A percentile compares a stretch with the other conserved stretches of the same genome.
phyloP scores from a whole-genome alignment of 83 land plant genomes.

The Diphasiastrum complanatum region DNA sequence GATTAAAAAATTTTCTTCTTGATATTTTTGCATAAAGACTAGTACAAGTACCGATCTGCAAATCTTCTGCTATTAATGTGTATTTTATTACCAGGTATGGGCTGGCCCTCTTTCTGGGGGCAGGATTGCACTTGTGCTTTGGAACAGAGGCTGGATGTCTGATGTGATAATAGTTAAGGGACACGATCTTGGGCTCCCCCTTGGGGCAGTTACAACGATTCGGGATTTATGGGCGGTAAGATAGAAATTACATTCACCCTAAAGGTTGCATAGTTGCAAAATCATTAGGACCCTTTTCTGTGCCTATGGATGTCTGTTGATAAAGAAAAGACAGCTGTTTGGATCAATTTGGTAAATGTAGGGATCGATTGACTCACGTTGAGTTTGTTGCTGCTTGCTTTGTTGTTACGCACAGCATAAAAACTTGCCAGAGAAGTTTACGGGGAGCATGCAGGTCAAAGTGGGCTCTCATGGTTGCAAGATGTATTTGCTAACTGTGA shows the following conservation, averaged over 20 bases:
- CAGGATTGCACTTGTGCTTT: conserved; percentile 21
- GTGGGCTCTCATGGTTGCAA: conserved; percentile 13
- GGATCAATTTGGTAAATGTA: too few species aligned
- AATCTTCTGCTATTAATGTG: neutral
- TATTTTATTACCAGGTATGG: conserved; percentile 40
- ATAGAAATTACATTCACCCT: neutral
- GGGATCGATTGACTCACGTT: too few species aligned
- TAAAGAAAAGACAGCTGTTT: neutral
- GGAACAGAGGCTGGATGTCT: conserved; percentile 8
- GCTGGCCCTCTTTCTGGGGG: conserved; percentile 46
- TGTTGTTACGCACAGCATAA: conserved; percentile 8
- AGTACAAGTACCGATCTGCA: too few species aligned
- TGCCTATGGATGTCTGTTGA: neutral
- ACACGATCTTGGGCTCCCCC: conserved; percentile 6
- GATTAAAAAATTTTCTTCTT: too few species aligned
- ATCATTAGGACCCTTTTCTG: neutral
- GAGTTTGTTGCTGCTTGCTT: neutral
- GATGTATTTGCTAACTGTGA: too few species aligned
- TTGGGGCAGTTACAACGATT: neutral
- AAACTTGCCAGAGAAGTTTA: conserved; percentile 2
- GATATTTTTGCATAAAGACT: too few species aligned
- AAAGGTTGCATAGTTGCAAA: neutral
- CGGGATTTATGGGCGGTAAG: conserved; percentile 20
- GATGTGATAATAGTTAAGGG: conserved; percentile 2
- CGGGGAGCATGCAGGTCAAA: conserved; percentile 1